Evolutionary conservation across 768 basidiomycete genomes (phyloP).

Genomic region (Mycena leptocephala): DNA sequence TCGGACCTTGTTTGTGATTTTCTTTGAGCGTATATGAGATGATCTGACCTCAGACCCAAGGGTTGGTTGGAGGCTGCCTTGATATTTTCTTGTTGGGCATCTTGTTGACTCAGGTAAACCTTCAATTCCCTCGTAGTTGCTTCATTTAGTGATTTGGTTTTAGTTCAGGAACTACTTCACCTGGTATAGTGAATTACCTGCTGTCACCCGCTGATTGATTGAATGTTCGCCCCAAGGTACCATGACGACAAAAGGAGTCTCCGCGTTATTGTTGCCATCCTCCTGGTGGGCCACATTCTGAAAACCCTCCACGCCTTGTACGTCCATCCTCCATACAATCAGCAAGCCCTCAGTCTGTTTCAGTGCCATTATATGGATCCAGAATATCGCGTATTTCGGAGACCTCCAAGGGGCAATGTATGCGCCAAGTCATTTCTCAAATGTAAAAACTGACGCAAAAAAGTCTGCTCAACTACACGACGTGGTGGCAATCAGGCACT

Average conservation of each 20-base stretch:
- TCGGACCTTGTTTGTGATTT: background rate
- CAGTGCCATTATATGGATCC: slow-evolving; percentile 12
- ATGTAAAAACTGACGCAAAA: background rate
- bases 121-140: background rate
- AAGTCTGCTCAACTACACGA: slow-evolving; percentile 17
- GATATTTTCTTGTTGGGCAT: background rate
- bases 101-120: background rate
- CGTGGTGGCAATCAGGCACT: slow-evolving; percentile 19
- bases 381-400: slow-evolving; percentile 1
- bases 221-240: background rate
- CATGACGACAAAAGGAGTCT: background rate
- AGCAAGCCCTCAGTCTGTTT: background rate
- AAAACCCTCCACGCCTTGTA: slow-evolving; percentile 5
- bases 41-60: background rate
- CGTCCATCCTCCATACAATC: background rate
- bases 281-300: background rate
- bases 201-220: background rate
- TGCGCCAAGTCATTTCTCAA: background rate
- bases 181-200: background rate
- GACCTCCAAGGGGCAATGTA: slow-evolving; percentile 16
- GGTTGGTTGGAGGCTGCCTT: background rate
- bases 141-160: background rate
- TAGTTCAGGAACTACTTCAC: background rate
- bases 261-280: background rate
- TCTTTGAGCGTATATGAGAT: background rate